These are phyloP conservation scores for Aegilops bicornis DNA, from an alignment of 176 grass and related monocot genomes.

Conservation along the genomic window DNA sequence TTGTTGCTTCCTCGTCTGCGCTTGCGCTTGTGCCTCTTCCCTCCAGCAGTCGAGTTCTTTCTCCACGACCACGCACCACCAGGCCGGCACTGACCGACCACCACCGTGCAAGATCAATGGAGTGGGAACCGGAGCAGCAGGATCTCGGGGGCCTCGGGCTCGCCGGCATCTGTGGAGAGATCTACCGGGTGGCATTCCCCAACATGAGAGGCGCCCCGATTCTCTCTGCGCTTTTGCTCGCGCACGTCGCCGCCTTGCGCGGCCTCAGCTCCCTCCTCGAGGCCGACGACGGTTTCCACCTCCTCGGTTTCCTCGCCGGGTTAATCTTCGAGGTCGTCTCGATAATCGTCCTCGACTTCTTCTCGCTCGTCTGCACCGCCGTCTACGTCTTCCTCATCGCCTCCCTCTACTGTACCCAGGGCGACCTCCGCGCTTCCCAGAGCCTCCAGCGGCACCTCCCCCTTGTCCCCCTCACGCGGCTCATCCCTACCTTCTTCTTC, in stretches of 20 bases:
- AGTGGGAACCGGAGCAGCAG: not conserved
- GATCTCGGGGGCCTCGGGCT: not conserved
- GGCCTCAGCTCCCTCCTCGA: not conserved
- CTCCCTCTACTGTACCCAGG: not conserved
- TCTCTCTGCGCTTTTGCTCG: not conserved
- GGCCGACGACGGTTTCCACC: not conserved
- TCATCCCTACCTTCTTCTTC: not conserved
- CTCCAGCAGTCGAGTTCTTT: too few relatives aligned
- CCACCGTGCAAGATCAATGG: not conserved
- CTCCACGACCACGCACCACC: too few relatives aligned
- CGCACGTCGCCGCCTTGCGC: not conserved
- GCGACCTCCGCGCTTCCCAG: not conserved
- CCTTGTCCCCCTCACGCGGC: not conserved
- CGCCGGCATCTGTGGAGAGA: not conserved
- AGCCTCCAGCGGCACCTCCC: not conserved
- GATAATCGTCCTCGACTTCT: accelerated
- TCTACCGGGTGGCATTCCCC: not conserved
- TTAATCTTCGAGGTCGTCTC: not conserved
- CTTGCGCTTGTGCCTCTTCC: too few relatives aligned
- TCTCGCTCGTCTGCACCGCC: not conserved
- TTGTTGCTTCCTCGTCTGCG: too few relatives aligned
- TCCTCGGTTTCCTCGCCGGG: too few relatives aligned
- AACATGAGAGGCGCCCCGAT: too few relatives aligned
- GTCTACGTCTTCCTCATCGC: not conserved
- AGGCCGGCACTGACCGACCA: too few relatives aligned